Base-by-base conservation (phyloP, 2,329 filamentous ascomycete species). In the Byssochlamys sp. region DNA sequence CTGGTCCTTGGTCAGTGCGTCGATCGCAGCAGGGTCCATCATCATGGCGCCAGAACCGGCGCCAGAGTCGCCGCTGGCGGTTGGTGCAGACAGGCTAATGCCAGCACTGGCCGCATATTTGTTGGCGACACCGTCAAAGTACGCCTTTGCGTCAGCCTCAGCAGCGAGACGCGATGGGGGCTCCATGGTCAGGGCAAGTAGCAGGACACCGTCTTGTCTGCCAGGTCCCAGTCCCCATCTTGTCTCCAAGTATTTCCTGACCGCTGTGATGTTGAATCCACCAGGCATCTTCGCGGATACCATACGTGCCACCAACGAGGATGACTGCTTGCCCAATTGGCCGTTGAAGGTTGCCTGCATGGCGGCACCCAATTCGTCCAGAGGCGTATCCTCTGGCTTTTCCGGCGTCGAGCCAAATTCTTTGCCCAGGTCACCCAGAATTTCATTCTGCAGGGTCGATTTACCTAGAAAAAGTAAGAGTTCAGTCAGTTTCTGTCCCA, bases 341-440 rank as follows among this genome's bases (percentile, higher is more conserved):
- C 94, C 94, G 77, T 96, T 94, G 78, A 99, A 99, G n/a, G 92
- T 97, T 52, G 90, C 87, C 77, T 99, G 94, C 88, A 99, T 96
- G 7, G 94, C 81, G 56, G 89, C 90, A 79, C 91, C 89, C 59
- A 99, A 83, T 77, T 99, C 94, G 73, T 99, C 94, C 52, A 99
- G 81, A 61, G 94, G 94, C 51, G 89, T 95, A 74, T 99, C 94
- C 83, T 99, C 94, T 55, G 94, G 92, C 80, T 97, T 97, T 74
- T 99, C 94, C 57, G 94, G 94, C 14, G 94, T 96, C 11, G 91
- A 96, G 59, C 94, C 94, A 67, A 99, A 99, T 77, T 99, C 94
- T 75, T 97, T 99, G 72, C 92, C 92, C 62, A 99, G 79, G 72
- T 99, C 94, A 77, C 94, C 94, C 29, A 99, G 84, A 64, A 99